Conservation (phyloP, 148 eudicot species). For the Polygonum aviculare region DNA sequence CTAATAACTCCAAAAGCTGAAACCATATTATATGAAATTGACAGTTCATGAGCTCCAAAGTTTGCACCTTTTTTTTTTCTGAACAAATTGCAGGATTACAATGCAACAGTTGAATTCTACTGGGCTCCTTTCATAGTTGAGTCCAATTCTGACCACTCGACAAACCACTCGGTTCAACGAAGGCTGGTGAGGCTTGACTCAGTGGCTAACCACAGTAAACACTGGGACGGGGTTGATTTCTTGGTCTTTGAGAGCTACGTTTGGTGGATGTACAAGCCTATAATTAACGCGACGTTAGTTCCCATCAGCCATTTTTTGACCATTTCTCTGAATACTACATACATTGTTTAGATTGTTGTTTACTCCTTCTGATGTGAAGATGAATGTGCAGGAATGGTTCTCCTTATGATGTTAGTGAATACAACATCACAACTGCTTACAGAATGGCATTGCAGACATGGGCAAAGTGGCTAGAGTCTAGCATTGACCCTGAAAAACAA, state of each 20-base stretch:
- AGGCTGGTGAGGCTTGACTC: slow-evolving; percentile 71
- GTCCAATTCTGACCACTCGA: slow-evolving; percentile 84
- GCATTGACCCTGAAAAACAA: slow-evolving; percentile 52
- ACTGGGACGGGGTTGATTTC: slow-evolving; percentile 76
- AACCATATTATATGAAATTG: neutral
- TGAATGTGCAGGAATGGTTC: slow-evolving; percentile 37
- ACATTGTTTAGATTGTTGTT: neutral
- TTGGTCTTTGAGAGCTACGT: slow-evolving; percentile 86
- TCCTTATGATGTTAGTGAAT: slow-evolving; percentile 40
- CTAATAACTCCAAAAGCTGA: neutral
- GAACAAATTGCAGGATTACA: slow-evolving; percentile 47
- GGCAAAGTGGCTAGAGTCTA: slow-evolving; percentile 81
- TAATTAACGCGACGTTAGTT: slow-evolving; percentile 76
- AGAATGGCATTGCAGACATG: slow-evolving; percentile 75
- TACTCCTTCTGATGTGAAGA: neutral
- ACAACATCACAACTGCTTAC: slow-evolving; percentile 72
- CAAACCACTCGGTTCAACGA: slow-evolving; percentile 57
- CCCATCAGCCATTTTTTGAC: neutral
- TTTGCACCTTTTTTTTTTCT: neutral
- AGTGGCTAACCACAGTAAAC: slow-evolving; percentile 51
- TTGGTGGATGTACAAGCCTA: slow-evolving; percentile 95
- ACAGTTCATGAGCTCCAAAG: neutral
- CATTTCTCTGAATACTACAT: neutral
- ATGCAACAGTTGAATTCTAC: slow-evolving; percentile 83
- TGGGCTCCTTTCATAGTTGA: slow-evolving; percentile 95